These are phyloP conservation scores for Trypanosoma vivax DNA, from an alignment of 208 protist species.

Conservation along the genomic window DNA sequence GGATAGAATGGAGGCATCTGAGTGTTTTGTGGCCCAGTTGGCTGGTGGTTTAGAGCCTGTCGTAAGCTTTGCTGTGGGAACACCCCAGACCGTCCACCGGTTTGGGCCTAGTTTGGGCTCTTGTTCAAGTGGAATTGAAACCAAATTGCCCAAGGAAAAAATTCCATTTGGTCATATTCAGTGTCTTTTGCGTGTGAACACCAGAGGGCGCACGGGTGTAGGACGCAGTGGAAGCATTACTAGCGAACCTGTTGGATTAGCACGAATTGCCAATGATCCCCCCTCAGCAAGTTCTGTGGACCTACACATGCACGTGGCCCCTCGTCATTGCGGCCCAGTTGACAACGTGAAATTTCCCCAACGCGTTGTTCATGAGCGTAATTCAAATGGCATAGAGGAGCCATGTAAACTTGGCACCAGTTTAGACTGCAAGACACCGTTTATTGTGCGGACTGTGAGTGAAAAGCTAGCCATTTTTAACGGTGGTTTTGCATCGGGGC, in stretches of 20 bases:
- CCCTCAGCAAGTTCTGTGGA: too few species aligned
- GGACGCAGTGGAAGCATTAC: not conserved
- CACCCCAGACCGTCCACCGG: conserved; percentile 14
- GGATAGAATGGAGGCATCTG: too few species aligned
- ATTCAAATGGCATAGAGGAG: conserved; percentile 19
- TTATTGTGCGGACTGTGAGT: conserved; percentile 40
- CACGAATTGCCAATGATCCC: not conserved
- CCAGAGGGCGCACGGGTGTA: not conserved
- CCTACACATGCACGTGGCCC: too few species aligned
- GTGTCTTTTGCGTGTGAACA: conserved; percentile 16
- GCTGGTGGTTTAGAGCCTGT: conserved; percentile 56
- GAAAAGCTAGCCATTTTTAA: conserved; percentile 17
- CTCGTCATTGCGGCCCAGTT: too few species aligned
- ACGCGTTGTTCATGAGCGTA: not conserved
- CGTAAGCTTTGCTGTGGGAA: conserved; percentile 62
- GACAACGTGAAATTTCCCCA: not conserved
- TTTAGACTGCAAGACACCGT: conserved; percentile 42
- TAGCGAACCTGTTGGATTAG: not conserved
- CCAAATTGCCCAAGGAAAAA: not conserved
- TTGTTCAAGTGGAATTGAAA: not conserved
- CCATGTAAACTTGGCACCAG: conserved; percentile 54
- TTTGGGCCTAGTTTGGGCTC: too few species aligned
- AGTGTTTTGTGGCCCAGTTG: conserved; percentile 16
- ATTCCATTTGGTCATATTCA: conserved; percentile 22
- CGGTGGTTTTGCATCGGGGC: not conserved